These are phyloP conservation scores for Vigna mungo DNA, from an alignment of 306 rosid species.

Conservation along the genomic window DNA sequence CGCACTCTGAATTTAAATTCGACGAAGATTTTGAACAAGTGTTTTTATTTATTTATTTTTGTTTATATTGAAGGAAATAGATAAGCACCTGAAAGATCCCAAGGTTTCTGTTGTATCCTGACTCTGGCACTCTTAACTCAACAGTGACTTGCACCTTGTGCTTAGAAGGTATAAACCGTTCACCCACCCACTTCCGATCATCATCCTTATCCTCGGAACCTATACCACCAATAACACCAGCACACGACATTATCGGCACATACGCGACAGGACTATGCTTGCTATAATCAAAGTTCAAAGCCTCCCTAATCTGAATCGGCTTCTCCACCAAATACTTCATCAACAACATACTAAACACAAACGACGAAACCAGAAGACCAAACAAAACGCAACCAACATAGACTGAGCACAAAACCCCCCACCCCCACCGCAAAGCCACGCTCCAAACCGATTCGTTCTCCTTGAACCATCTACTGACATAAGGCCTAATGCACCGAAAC, in stretches of 20 bases:
- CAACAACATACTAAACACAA: conserved; percentile 59
- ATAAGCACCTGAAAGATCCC: conserved; percentile 79
- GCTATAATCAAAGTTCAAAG: conserved; percentile 75
- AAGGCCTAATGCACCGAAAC: conserved; percentile 43
- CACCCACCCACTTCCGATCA: conserved; percentile 39
- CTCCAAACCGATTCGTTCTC: conserved; percentile 61
- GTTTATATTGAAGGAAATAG: conserved; percentile 2
- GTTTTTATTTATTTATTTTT: not conserved
- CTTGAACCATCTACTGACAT: conserved; percentile 48
- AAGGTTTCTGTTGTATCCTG: conserved; percentile 80
- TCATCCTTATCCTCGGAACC: conserved; percentile 41
- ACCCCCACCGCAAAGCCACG: conserved; percentile 58
- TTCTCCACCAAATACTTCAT: conserved; percentile 63
- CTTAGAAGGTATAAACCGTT: conserved; percentile 56
- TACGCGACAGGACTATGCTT: conserved; percentile 73
- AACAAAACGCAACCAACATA: conserved; percentile 64
- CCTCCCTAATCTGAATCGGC: conserved; percentile 64
- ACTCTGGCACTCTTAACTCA: conserved; percentile 69
- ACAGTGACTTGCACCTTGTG: conserved; percentile 61
- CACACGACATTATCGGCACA: conserved; percentile 61
- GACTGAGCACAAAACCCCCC: conserved; percentile 71
- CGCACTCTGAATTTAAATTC: conserved; percentile 6
- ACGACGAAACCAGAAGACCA: conserved; percentile 59
- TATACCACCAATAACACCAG: conserved; percentile 47
- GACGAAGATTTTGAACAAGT: not conserved